phyloP scores from a whole-genome alignment of 495 filamentous ascomycete genomes.

The Penicillium manginii region DNA sequence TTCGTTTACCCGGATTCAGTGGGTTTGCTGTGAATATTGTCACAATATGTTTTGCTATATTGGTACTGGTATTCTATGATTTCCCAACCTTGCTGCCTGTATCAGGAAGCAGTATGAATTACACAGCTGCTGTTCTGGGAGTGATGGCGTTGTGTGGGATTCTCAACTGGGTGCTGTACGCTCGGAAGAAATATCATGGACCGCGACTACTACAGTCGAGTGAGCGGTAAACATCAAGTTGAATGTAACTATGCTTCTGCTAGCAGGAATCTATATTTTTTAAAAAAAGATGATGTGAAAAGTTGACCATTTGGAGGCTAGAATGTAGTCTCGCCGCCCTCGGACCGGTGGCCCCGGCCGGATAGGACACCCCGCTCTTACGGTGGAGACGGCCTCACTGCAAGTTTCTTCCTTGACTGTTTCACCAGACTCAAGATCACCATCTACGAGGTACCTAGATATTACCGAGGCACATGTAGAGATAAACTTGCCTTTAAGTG shows the following conservation, averaged over 20 bases:
- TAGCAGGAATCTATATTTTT: constrained; percentile 4
- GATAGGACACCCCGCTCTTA: background rate
- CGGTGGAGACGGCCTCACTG: background rate
- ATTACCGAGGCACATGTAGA: background rate
- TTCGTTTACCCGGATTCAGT: constrained; percentile 6
- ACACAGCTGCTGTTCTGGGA: constrained; percentile 34
- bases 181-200: constrained; percentile 34
- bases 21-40: constrained; percentile 22
- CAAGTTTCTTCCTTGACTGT: background rate
- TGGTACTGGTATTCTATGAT: constrained; percentile 25
- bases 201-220: constrained; percentile 23
- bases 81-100: constrained; percentile 19
- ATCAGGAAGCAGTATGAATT: constrained; percentile 24
- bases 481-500: background rate
- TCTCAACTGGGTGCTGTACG: constrained; percentile 35
- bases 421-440: background rate
- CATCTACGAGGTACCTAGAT: background rate
- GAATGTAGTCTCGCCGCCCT: background rate
- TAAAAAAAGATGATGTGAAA: background rate
- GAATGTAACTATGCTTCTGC: background rate
- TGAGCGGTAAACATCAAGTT: background rate
- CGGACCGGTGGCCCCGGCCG: background rate
- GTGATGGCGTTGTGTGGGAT: constrained; percentile 31
- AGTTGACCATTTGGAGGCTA: background rate
- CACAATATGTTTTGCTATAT: constrained; percentile 20